Evolutionary conservation across 768 basidiomycete genomes (phyloP).

Genomic region (Pulveroboletus ravenelii): DNA sequence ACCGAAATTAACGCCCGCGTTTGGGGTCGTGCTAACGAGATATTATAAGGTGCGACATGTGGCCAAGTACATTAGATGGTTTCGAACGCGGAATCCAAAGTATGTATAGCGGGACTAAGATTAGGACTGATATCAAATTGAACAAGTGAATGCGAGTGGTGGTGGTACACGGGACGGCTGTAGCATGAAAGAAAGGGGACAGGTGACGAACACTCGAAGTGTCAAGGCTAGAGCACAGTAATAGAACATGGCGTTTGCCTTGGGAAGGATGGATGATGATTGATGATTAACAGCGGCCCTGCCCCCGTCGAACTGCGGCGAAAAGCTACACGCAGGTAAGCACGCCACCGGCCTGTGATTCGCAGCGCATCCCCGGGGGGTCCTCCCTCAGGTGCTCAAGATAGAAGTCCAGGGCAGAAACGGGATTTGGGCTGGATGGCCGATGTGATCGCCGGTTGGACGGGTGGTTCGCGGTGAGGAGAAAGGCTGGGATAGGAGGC

Average conservation of each 20-base stretch:
- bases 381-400: not conserved
- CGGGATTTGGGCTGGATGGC: not conserved
- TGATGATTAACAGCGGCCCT: conserved; percentile 11
- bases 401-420: conserved; percentile 2
- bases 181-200: not conserved
- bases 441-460: conserved; percentile 21
- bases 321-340: conserved; percentile 52
- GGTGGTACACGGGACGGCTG: conserved; percentile 7
- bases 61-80: not conserved
- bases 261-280: not conserved
- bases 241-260: conserved; percentile 7
- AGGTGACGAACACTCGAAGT: not conserved
- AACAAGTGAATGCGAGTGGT: conserved; percentile 11
- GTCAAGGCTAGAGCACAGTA: conserved; percentile 8
- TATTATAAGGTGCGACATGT: not conserved
- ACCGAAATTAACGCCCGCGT: not conserved
- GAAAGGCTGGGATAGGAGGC: conserved; percentile 49
- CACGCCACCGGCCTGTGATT: conserved; percentile 20
- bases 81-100: not conserved
- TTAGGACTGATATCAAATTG: conserved; percentile 1
- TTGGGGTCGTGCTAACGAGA: not conserved
- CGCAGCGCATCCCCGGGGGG: not conserved
- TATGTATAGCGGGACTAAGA: conserved; percentile 3
- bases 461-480: conserved; percentile 33
- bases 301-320: conserved; percentile 34